A percentile compares a stretch with the other conserved stretches of the same genome.
Conservation (phyloP, 192 early-diverging fungal genomes). For the Neocallimastix lanati region DNA sequence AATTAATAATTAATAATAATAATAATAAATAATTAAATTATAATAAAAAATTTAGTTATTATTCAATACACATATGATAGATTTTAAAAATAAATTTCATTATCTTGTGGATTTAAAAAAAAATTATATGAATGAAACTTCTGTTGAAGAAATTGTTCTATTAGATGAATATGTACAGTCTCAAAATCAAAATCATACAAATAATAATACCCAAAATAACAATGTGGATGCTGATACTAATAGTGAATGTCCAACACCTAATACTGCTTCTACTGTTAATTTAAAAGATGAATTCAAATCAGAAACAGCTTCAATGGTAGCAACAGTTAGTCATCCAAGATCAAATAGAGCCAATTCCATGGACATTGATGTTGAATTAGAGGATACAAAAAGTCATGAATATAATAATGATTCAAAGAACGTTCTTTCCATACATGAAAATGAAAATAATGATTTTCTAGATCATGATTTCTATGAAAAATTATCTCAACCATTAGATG, state of each 20-base stretch:
- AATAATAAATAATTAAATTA: no score
- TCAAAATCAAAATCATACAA: neutral
- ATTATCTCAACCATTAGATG: neutral
- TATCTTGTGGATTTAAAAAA: neutral
- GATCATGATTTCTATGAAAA: neutral
- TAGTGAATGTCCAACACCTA: neutral
- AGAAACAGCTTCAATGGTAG: no score
- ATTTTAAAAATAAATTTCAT: neutral
- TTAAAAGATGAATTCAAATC: neutral
- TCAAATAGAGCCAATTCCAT: no score
- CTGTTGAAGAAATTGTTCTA: neutral
- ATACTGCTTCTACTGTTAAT: neutral
- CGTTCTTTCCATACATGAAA: neutral
- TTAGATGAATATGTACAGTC: neutral
- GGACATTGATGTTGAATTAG: neutral
- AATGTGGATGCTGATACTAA: neutral
- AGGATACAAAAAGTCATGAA: neutral
- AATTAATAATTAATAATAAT: no score
- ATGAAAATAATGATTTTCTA: neutral
- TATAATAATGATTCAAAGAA: neutral
- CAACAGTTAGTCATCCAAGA: no score
- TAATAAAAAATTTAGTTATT: neutral
- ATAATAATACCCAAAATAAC: neutral
- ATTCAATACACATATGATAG: neutral
- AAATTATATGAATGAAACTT: neutral